Percentiles rank a stretch among this genome's conserved stretches.
Evolutionary conservation across 768 basidiomycete genomes (phyloP).

Genomic region (Panaeolus papilionaceus): DNA sequence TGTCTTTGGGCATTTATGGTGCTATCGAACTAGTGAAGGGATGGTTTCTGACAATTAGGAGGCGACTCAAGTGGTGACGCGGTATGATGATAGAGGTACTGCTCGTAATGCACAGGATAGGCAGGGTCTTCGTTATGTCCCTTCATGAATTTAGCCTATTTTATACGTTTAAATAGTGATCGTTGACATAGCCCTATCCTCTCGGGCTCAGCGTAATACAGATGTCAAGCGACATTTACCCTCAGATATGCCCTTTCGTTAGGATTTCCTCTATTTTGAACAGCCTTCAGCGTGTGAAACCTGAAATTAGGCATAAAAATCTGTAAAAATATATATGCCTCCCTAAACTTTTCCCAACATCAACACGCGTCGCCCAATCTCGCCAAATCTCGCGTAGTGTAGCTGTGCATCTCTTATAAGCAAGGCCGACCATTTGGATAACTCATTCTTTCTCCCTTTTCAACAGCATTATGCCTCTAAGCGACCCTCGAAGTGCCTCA

Average conservation of each 20-base stretch:
- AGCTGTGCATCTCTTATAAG: too few species aligned
- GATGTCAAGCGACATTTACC: not conserved
- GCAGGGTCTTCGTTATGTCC: too few species aligned
- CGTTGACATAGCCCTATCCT: not conserved
- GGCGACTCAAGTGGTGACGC: not conserved
- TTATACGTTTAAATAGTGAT: not conserved
- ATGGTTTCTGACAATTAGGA: not conserved
- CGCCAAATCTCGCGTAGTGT: too few species aligned
- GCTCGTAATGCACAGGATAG: too few species aligned
- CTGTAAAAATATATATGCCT: not conserved
- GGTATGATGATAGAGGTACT: too few species aligned
- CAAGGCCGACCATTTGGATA: too few species aligned
- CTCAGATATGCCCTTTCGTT: not conserved
- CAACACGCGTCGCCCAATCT: not conserved
- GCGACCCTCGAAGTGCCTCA: not conserved
- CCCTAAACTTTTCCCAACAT: not conserved
- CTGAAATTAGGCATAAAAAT: not conserved
- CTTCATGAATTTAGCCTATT: not conserved
- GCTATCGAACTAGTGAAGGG: not conserved
- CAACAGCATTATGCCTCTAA: too few species aligned
- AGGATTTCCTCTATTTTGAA: not conserved
- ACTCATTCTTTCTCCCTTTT: too few species aligned
- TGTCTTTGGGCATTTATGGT: slow-evolving; percentile 14
- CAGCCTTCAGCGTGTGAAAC: not conserved
- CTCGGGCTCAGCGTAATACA: not conserved